Percentiles rank a stretch among this genome's conserved stretches.
Evolutionary conservation across 768 basidiomycete species (phyloP).

Genomic region (Tylopilus balloui): DNA sequence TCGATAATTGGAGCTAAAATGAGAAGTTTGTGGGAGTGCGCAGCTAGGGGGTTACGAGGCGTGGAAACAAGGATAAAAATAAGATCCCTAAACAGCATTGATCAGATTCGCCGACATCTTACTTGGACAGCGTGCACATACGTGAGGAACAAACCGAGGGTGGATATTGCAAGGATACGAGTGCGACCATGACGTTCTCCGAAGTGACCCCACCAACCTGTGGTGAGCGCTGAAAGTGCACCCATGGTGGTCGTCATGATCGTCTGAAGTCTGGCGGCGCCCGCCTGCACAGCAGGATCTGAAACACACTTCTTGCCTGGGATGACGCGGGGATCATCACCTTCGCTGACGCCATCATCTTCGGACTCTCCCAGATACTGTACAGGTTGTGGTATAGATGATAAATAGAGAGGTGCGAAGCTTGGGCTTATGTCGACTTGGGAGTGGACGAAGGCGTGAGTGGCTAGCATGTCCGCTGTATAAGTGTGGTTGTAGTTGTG

Average conservation of each 20-base stretch:
- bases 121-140: constrained; percentile 38
- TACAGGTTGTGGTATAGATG: not conserved
- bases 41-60: constrained; percentile 50
- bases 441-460: constrained; percentile 2
- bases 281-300: constrained; percentile 58
- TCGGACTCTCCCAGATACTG: constrained; percentile 15
- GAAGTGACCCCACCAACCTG: constrained; percentile 82
- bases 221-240: constrained; percentile 72
- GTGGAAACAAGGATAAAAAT: constrained; percentile 77
- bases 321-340: constrained; percentile 37
- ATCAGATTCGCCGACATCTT: not conserved
- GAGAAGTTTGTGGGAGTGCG: constrained; percentile 70
- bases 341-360: constrained; percentile 34
- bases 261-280: constrained; percentile 71
- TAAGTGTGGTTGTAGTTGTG: constrained; percentile 39
- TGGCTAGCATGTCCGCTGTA: not conserved
- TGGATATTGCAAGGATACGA: constrained; percentile 60
- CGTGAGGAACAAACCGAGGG: constrained; percentile 71
- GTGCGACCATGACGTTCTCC: constrained; percentile 77
- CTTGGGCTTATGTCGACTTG: constrained; percentile 5
- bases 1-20: constrained; percentile 76
- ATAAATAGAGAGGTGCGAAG: constrained; percentile 11
- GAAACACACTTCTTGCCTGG: constrained; percentile 38
- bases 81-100: constrained; percentile 52
- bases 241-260: constrained; percentile 77